These are phyloP conservation scores for Hymenoscyphus albidus DNA, from an alignment of 2,329 filamentous ascomycete species.

Conservation along the genomic window DNA sequence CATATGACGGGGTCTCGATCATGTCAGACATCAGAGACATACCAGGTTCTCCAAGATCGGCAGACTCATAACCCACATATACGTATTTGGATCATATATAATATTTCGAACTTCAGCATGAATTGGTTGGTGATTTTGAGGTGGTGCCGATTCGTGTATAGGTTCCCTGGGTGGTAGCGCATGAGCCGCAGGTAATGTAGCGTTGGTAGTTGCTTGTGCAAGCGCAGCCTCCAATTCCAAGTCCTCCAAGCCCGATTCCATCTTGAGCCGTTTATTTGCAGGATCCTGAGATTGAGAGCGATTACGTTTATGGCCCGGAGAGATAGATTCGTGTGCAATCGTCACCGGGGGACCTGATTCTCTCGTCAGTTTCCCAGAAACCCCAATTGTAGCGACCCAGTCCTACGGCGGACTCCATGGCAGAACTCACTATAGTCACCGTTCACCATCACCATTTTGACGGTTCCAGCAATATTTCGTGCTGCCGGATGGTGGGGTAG, in stretches of 20 bases:
- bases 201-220: constrained; percentile 20
- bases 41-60: constrained; percentile 60
- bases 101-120: constrained; percentile 3
- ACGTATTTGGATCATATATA: constrained; percentile 30
- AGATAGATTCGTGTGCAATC: neutral
- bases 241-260: constrained; percentile 11
- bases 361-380: neutral
- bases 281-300: constrained; percentile 7
- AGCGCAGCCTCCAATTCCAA: constrained; percentile 20
- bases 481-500: neutral
- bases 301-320: neutral
- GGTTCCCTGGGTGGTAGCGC: neutral
- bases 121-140: neutral
- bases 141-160: neutral
- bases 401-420: neutral
- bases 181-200: constrained; percentile 6
- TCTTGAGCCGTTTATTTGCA: constrained; percentile 17
- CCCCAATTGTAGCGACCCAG: neutral
- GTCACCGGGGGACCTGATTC: neutral
- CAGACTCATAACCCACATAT: constrained; percentile 54
- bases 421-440: neutral
- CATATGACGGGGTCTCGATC: neutral
- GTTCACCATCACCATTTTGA: neutral
- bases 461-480: neutral
- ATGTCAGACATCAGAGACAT: constrained; percentile 26